Evolutionary conservation across 345 rosid genomes (phyloP).

Genomic region (Bruguiera parviflora): DNA sequence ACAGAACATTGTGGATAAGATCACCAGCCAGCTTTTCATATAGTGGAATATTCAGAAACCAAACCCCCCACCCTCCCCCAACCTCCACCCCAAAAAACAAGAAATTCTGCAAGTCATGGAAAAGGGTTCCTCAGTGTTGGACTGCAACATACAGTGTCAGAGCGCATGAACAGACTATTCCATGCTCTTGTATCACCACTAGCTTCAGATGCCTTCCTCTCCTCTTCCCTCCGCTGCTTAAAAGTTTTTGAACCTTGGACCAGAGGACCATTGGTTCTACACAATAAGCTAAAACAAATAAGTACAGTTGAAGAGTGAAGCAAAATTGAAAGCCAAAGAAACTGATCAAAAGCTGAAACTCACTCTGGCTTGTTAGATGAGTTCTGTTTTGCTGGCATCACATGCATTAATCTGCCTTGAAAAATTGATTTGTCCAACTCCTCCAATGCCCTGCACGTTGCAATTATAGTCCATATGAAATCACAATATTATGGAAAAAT

Average conservation of each 20-base stretch:
- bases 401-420: conserved; percentile 90
- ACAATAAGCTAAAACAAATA: not conserved
- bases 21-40: not conserved
- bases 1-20: not conserved
- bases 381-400: conserved; percentile 65
- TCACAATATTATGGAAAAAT: not conserved
- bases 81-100: not conserved
- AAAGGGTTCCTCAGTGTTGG: not conserved
- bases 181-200: conserved; percentile 86
- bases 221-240: conserved; percentile 74
- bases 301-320: not conserved
- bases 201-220: conserved; percentile 84
- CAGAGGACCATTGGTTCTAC: conserved; percentile 32
- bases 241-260: conserved; percentile 53
- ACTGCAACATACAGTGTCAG: conserved; percentile 66
- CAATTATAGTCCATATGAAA: not conserved
- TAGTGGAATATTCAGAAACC: not conserved
- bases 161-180: conserved; percentile 92
- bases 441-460: conserved; percentile 64
- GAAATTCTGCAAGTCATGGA: not conserved
- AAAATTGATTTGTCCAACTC: conserved; percentile 72
- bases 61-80: no score
- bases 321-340: conserved; percentile 8
- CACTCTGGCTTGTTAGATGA: conserved; percentile 54
- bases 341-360: conserved; percentile 18